These are phyloP conservation scores for Digitaria exilis DNA, from an alignment of 202 grass and related monocot species.

Conservation along the genomic window DNA sequence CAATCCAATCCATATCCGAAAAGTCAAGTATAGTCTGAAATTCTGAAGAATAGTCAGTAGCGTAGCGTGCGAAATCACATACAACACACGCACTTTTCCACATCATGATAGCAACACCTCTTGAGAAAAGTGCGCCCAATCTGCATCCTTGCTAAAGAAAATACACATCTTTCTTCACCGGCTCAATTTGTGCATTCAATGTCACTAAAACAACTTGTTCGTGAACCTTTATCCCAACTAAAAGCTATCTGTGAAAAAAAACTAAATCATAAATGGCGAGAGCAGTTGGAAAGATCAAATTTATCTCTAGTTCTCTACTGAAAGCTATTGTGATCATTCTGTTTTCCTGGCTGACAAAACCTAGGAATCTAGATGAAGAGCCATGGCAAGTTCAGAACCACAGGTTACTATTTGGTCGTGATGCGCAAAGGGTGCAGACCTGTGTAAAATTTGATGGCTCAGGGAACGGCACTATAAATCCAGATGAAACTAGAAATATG, in stretches of 20 bases:
- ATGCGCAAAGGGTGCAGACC: background rate
- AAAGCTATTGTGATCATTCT: conserved; percentile 25
- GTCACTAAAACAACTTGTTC: conserved; percentile 9
- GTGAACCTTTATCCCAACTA: conserved; percentile 21
- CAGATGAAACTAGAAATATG: background rate
- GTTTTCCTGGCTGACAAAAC: conserved; percentile 39
- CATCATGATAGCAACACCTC: conserved; percentile 32
- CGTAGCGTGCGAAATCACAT: conserved; percentile 20
- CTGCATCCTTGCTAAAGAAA: conserved; percentile 41
- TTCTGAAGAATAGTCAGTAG: background rate
- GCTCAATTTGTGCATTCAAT: conserved; percentile 36
- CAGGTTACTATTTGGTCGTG: background rate
- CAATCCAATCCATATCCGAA: conserved; percentile 24
- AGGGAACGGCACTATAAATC: background rate
- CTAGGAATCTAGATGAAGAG: conserved; percentile 27
- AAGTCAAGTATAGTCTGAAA: conserved; percentile 32
- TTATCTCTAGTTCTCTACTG: conserved; percentile 13
- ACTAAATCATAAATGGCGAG: background rate
- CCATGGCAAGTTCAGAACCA: conserved; percentile 19
- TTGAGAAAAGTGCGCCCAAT: conserved; percentile 1
- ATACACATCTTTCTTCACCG: conserved; percentile 16
- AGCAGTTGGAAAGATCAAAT: conserved; percentile 1
- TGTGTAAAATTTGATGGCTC: background rate
- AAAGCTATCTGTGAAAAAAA: conserved; percentile 24
- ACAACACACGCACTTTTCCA: conserved; percentile 20